These are phyloP conservation scores for Neurospora sp. DNA, from an alignment of 495 filamentous ascomycete genomes.

Conservation along the genomic window DNA sequence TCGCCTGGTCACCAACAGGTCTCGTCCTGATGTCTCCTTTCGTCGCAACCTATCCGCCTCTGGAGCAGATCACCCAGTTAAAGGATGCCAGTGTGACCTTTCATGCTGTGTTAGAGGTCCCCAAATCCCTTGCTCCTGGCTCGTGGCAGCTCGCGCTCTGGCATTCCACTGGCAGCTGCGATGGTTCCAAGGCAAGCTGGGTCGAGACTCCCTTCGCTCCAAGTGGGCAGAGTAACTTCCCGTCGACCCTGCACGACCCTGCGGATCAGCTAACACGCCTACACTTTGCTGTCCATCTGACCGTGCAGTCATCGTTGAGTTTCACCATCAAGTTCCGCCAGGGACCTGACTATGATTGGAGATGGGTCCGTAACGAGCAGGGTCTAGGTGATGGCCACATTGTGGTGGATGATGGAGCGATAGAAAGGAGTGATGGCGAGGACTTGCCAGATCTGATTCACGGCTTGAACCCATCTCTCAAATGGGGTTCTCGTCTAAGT, in stretches of 20 bases:
- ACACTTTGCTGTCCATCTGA: slow-evolving; percentile 35
- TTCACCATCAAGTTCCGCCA: slow-evolving; percentile 74
- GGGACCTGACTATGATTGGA: slow-evolving; percentile 48
- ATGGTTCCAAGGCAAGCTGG: slow-evolving; percentile 29
- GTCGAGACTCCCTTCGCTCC: slow-evolving; percentile 29
- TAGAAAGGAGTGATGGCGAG: slow-evolving; percentile 16
- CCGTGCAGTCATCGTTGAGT: slow-evolving; percentile 32
- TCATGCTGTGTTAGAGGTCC: slow-evolving; percentile 63
- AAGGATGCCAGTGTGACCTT: slow-evolving; percentile 44
- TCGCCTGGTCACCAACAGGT: not conserved
- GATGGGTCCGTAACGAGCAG: slow-evolving; percentile 61
- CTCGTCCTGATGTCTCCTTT: slow-evolving; percentile 13
- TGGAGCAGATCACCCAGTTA: slow-evolving; percentile 58
- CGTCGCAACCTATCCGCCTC: slow-evolving; percentile 48
- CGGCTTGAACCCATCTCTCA: slow-evolving; percentile 46
- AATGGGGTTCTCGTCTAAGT: slow-evolving; percentile 45
- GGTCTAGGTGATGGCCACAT: slow-evolving; percentile 53
- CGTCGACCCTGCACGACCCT: slow-evolving; percentile 25
- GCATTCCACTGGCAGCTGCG: slow-evolving; percentile 47
- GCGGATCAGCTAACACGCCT: slow-evolving; percentile 26
- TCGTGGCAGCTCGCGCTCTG: slow-evolving; percentile 67
- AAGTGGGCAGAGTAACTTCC: slow-evolving; percentile 28
- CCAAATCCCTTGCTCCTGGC: slow-evolving; percentile 41
- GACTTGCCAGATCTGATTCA: slow-evolving; percentile 52
- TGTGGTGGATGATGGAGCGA: slow-evolving; percentile 30